A percentile compares a stretch with the other conserved stretches of the same genome.
These are phyloP conservation scores for Delonix regia DNA, from an alignment of 306 rosid species.

Conservation along the genomic window DNA sequence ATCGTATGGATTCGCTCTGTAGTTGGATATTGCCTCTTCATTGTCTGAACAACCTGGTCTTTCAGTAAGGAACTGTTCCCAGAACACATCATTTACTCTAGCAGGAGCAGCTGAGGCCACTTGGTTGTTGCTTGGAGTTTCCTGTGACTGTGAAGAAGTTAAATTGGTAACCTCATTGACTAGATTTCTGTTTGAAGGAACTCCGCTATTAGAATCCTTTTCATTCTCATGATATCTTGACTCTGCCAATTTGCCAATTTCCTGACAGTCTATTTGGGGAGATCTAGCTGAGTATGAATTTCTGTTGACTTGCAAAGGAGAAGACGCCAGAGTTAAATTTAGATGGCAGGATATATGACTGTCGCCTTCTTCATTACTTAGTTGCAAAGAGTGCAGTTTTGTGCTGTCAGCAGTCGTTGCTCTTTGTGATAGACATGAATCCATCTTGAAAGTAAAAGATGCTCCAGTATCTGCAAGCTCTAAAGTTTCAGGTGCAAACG, in stretches of 20 bases:
- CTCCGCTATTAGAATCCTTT: slow-evolving; percentile 62
- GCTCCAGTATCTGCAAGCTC: slow-evolving; percentile 95
- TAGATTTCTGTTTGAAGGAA: slow-evolving; percentile 40
- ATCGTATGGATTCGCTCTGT: slow-evolving; percentile 53
- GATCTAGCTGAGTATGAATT: slow-evolving; percentile 58
- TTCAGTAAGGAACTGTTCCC: slow-evolving; percentile 98
- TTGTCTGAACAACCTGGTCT: slow-evolving; percentile 92
- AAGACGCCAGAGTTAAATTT: slow-evolving; percentile 83
- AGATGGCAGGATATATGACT: slow-evolving; percentile 84
- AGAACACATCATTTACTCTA: slow-evolving; percentile 84
- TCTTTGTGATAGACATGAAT: slow-evolving; percentile 60
- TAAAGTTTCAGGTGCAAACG: slow-evolving; percentile 68
- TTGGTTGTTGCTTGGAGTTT: slow-evolving; percentile 55
- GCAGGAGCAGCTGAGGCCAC: slow-evolving; percentile 60
- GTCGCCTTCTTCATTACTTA: slow-evolving; percentile 81
- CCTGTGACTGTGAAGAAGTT: slow-evolving; percentile 42
- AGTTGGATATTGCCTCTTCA: slow-evolving; percentile 92
- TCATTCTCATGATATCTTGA: slow-evolving; percentile 45
- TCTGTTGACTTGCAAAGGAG: slow-evolving; percentile 59
- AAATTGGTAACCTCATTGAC: slow-evolving; percentile 45
- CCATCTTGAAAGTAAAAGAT: slow-evolving; percentile 80
- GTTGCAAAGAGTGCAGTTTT: slow-evolving; percentile 60
- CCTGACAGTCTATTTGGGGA: slow-evolving; percentile 62
- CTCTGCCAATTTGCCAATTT: slow-evolving; percentile 54
- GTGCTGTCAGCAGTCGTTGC: slow-evolving; percentile 51